phyloP scores from a whole-genome alignment of 176 grass and related monocot species.

The Hsuehochloa calcarea region DNA sequence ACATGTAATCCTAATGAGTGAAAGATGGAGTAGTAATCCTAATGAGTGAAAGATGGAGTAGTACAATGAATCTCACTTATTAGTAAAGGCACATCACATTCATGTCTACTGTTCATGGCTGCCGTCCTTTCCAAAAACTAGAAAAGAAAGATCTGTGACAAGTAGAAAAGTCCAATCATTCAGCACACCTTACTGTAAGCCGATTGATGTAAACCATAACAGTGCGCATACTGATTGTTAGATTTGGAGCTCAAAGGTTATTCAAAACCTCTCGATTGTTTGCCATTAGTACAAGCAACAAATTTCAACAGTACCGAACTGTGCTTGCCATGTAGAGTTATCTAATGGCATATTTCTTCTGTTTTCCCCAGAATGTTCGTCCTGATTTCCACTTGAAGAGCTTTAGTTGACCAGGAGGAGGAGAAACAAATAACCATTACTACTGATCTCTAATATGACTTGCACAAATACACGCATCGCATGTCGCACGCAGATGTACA shows the following conservation, averaged over 20 bases:
- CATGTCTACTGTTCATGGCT: conserved; percentile 10
- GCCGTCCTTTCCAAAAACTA: neutral
- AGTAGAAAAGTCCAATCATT: conserved; percentile 3
- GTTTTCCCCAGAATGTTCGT: neutral
- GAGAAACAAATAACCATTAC: neutral
- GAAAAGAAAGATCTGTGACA: neutral
- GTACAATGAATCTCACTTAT: conserved; percentile 20
- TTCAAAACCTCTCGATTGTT: neutral
- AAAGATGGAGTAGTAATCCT: conserved; percentile 16
- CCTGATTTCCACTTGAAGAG: neutral
- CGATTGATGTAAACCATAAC: neutral
- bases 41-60: conserved; percentile 10
- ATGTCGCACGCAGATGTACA: neutral
- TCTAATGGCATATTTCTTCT: neutral
- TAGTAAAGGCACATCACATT: conserved; percentile 31
- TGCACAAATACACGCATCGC: neutral
- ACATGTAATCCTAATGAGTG: neutral
- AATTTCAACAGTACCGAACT: neutral
- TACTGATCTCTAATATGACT: neutral
- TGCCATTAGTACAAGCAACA: neutral
- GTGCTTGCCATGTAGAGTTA: neutral
- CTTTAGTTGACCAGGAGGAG: neutral
- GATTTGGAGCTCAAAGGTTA: neutral
- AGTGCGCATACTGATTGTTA: neutral
- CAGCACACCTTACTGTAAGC: neutral